A percentile compares a stretch with the other conserved stretches of the same genome.
Evolutionary conservation across 2,329 filamentous ascomycete genomes (phyloP).

Genomic region (Colletotrichum acutatum): DNA sequence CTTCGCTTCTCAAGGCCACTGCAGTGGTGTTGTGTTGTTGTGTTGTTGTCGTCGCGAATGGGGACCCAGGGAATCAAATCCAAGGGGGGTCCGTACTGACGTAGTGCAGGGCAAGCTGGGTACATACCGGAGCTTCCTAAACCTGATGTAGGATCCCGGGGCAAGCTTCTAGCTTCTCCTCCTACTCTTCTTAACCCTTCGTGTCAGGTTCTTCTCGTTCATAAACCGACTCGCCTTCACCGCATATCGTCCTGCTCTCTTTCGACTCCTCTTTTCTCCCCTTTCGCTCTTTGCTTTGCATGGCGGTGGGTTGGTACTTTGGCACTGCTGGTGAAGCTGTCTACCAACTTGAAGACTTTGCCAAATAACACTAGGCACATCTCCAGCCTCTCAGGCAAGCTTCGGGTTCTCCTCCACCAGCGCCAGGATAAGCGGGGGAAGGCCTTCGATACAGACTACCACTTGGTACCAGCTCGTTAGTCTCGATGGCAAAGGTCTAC

Average conservation of each 20-base stretch:
- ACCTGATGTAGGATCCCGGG: not conserved
- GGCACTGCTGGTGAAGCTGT: not conserved
- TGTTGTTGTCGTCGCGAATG: not conserved
- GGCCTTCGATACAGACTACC: too few species aligned
- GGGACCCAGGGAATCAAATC: not conserved
- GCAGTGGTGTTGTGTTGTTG: not conserved
- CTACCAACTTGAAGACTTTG: not conserved
- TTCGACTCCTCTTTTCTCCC: not conserved
- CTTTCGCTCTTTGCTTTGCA: not conserved
- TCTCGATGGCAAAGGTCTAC: too few species aligned
- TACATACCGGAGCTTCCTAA: not conserved
- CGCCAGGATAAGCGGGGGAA: too few species aligned
- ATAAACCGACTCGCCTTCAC: not conserved
- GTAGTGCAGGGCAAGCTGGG: constrained; percentile 22
- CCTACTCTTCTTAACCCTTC: not conserved
- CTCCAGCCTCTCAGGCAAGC: too few species aligned
- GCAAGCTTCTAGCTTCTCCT: not conserved
- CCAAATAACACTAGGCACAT: too few species aligned
- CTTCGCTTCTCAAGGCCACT: not conserved
- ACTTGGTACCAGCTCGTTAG: too few species aligned
- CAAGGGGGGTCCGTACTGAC: constrained; percentile 17
- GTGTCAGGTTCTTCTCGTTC: not conserved
- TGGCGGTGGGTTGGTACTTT: not conserved
- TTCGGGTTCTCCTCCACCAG: too few species aligned
- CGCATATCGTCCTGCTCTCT: not conserved